Base-by-base conservation (phyloP, 2,329 filamentous ascomycete species). In the Cladosporium sp. region DNA sequence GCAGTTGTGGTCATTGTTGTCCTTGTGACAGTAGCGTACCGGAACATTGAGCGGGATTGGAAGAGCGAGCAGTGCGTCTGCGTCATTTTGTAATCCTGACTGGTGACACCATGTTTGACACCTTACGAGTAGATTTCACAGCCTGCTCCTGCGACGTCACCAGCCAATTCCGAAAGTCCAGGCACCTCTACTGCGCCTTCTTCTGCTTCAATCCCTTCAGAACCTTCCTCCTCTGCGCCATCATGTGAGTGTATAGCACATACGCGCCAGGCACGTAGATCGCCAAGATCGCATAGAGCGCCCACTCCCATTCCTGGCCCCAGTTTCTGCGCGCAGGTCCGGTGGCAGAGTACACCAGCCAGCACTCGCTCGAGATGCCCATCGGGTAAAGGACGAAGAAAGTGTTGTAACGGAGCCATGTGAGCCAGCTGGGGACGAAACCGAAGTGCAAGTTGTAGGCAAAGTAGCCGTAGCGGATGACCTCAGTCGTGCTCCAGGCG, bases 301-400 rank as follows among this genome's bases (percentile, higher is more conserved):
- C 78, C 66, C 80, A 87, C 57, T 82, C 82, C 68, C 80, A 84
- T 68, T 74, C 58, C 64, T 73, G 38, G 2, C 56, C 56, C n/a
- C 25, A 51, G 5, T 43, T 78, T 64, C 77, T 73, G 63, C 67
- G 76, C 51, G 85, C 85, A 2, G 88, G 86, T 12, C 75, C 80
- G 51, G 88, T 82, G 1, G 90, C 66, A 59, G 82, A 79, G 71
- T 86, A 90, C 55, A 97, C 86, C 69, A 97, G 82, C 75, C 83
- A 85, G 69, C 88, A 90, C 81, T 99, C 94, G 76, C 89, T 94
- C 40, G 83, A 80, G 70, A 97, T 97, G 42, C 94, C 94, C 60
- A 97, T 73, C 1, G 94, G 94, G 76, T 99, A 99, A 20, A 99
- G 83, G 38, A 97, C 78, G 68, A 90, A 91, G 76, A 99, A 99